Evolutionary conservation across 2,329 filamentous ascomycete species (phyloP).

Genomic region (Hirsutella minnesotensis): DNA sequence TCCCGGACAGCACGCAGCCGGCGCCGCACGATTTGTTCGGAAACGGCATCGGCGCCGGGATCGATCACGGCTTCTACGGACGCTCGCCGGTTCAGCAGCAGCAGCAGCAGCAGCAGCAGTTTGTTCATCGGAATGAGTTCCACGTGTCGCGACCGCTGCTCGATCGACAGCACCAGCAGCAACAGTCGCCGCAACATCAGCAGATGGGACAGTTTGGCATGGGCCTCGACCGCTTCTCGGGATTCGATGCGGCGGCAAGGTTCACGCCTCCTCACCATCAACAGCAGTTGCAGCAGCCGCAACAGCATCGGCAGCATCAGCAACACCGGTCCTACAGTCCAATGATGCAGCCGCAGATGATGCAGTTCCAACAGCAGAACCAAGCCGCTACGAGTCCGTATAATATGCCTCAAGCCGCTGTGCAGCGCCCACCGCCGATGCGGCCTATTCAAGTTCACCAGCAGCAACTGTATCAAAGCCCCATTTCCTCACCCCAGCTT

Average conservation of each 20-base stretch:
- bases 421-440: background rate
- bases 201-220: conserved; percentile 5
- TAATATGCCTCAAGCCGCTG: background rate
- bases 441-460: background rate
- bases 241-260: background rate
- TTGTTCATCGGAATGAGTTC: conserved; percentile 8
- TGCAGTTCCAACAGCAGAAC: conserved; percentile 1
- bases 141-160: conserved; percentile 13
- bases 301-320: conserved; percentile 1
- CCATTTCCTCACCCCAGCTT: conserved; percentile 5
- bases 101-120: conserved; percentile 14
- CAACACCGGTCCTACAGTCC: conserved; percentile 3
- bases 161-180: conserved; percentile 6
- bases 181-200: conserved; percentile 10
- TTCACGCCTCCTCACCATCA: conserved; percentile 11
- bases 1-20: background rate
- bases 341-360: background rate
- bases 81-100: conserved; percentile 12
- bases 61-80: conserved; percentile 6
- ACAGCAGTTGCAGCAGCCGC: conserved; percentile 4
- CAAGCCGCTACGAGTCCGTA: background rate
- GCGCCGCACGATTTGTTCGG: conserved; percentile 6
- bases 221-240: background rate
- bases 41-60: conserved; percentile 3
- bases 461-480: conserved; percentile 5